phyloP scores from a whole-genome alignment of 495 filamentous ascomycete species.

The Xylaria palmicola region DNA sequence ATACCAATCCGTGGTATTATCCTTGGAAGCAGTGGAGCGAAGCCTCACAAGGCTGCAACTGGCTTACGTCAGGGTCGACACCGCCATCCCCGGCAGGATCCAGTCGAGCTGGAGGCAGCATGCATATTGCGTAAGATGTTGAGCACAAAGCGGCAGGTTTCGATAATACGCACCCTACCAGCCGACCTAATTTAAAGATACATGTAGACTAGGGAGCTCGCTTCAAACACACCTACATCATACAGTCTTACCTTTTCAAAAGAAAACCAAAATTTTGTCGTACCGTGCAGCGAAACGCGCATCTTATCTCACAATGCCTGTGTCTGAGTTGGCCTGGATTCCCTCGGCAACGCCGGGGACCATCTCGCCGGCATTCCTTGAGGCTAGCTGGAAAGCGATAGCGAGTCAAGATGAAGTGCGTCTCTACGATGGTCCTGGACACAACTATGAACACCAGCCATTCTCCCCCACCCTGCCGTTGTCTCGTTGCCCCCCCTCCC shows the following conservation, averaged over 20 bases:
- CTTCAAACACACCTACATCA: background rate
- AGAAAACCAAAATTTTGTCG: too few species aligned
- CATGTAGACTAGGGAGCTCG: background rate
- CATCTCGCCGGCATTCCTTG: background rate
- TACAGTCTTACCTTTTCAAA: background rate
- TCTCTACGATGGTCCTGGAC: background rate
- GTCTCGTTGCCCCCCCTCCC: too few species aligned
- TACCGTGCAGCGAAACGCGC: too few species aligned
- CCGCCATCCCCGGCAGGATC: background rate
- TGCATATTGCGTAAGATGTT: constrained; percentile 10
- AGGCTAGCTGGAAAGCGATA: background rate
- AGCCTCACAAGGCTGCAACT: background rate
- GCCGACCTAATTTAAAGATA: too few species aligned
- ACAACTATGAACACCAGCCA: too few species aligned
- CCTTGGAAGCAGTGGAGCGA: too few species aligned
- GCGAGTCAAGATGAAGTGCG: constrained; percentile 1
- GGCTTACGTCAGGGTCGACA: background rate
- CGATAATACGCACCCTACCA: too few species aligned
- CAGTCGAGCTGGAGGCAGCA: background rate
- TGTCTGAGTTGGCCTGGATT: constrained; percentile 14
- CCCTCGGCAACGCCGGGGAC: constrained; percentile 1
- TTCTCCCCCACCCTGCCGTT: too few species aligned
- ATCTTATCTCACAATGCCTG: constrained; percentile 8
- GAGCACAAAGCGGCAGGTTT: too few species aligned
- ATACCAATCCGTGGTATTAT: background rate